phyloP scores from a whole-genome alignment of 495 filamentous ascomycete species.

The Podospora didyma region DNA sequence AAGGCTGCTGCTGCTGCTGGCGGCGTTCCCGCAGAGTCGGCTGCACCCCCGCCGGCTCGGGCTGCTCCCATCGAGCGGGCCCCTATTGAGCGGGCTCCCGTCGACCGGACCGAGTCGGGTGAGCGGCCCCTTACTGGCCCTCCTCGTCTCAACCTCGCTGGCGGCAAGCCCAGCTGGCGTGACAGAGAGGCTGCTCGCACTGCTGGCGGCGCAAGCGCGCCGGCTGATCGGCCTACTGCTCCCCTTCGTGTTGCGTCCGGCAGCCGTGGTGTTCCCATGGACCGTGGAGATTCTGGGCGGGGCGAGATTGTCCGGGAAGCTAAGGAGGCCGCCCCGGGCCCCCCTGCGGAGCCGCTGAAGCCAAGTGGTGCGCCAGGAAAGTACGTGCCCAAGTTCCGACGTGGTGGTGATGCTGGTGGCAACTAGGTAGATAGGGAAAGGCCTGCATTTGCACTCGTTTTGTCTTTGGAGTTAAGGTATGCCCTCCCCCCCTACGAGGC shows the following conservation, averaged over 20 bases:
- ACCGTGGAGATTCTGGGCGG: constrained; percentile 27
- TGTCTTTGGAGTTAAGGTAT: constrained; percentile 20
- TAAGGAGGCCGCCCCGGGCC: constrained; percentile 21
- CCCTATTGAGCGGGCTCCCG: constrained; percentile 10
- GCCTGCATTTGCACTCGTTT: constrained; percentile 6
- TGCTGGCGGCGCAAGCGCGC: constrained; percentile 14
- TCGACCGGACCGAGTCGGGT: constrained; percentile 49
- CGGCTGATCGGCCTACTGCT: constrained; percentile 18
- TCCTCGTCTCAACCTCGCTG: constrained; percentile 65
- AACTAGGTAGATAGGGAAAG: constrained; percentile 8
- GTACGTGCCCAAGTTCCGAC: constrained; percentile 38
- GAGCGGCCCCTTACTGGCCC: constrained; percentile 51
- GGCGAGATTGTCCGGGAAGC: constrained; percentile 18
- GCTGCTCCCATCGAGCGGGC: constrained; percentile 6
- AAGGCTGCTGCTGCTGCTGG: constrained; percentile 21
- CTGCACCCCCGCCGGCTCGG: constrained; percentile 22
- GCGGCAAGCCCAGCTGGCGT: constrained; percentile 69
- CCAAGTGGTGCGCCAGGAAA: constrained; percentile 42
- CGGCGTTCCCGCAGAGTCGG: constrained; percentile 14
- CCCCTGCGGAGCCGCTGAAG: constrained; percentile 37
- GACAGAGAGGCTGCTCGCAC: constrained; percentile 72
- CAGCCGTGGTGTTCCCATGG: constrained; percentile 26
- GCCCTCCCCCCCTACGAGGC: constrained; percentile 18
- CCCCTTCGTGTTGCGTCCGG: constrained; percentile 21
- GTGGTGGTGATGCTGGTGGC: constrained; percentile 22